A percentile compares a stretch with the other conserved stretches of the same genome.
These are phyloP conservation scores for Alternaria hordeiaustralica DNA, from an alignment of 2,329 filamentous ascomycete species.

Conservation along the genomic window DNA sequence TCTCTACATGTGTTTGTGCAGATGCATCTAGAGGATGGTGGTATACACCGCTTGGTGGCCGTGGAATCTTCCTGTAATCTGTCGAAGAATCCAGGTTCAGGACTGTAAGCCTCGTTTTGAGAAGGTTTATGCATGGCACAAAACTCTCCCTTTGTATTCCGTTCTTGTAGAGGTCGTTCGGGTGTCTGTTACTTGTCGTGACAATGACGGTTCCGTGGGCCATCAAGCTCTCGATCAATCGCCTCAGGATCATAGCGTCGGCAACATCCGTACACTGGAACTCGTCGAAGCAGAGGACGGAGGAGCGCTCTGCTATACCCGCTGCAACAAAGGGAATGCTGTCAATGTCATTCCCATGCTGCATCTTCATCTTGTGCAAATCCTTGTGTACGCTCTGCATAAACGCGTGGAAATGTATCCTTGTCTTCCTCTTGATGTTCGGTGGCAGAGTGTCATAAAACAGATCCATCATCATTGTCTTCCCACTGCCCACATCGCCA, in stretches of 20 bases:
- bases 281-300: conserved; percentile 96
- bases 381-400: conserved; percentile 98
- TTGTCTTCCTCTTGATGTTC: conserved; percentile 80
- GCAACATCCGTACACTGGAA: conserved; percentile 99
- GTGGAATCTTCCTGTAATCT: conserved; percentile 95
- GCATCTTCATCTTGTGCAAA: conserved; percentile 87
- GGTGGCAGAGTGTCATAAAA: conserved; percentile 91
- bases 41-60: conserved; percentile 92
- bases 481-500: conserved; percentile 95
- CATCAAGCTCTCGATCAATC: conserved; percentile 90
- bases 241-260: conserved; percentile 94
- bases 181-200: conserved; percentile 96
- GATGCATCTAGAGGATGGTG: conserved; percentile 83
- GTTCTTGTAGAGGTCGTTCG: conserved; percentile 96
- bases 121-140: conserved; percentile 89
- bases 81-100: conserved; percentile 95
- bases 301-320: conserved; percentile 84
- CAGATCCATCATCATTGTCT: conserved; percentile 99
- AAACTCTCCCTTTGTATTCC: conserved; percentile 96
- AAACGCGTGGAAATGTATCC: conserved; percentile 99
- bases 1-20: conserved; percentile 81
- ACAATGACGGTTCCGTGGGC: conserved; percentile 95
- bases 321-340: conserved; percentile 90
- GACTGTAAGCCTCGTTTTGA: conserved; percentile 82
- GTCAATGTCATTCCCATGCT: conserved; percentile 87